These are phyloP conservation scores for Sclerotinia minor DNA, from an alignment of 2,329 filamentous ascomycete species.

Conservation along the genomic window DNA sequence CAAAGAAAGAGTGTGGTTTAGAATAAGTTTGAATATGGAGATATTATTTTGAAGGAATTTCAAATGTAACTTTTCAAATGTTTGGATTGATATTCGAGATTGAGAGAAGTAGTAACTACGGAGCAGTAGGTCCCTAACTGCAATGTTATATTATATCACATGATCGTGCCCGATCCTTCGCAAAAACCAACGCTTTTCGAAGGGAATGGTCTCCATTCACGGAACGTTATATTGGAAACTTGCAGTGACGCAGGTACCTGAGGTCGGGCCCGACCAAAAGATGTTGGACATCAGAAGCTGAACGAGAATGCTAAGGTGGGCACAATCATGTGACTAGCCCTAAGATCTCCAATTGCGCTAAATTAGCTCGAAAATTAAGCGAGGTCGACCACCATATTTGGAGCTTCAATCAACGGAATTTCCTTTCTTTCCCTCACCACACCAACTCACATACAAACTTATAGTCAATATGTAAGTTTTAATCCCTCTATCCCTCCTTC, in stretches of 20 bases:
- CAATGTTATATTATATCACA: too few relatives aligned
- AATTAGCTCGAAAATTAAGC: conserved; percentile 12
- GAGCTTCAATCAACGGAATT: conserved; percentile 2
- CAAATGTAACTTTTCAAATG: too few relatives aligned
- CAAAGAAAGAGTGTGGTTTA: too few relatives aligned
- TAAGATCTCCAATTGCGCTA: conserved; percentile 5
- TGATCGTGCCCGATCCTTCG: too few relatives aligned
- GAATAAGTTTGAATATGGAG: too few relatives aligned
- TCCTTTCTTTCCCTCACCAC: not conserved
- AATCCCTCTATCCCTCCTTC: not conserved
- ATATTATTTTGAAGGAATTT: too few relatives aligned
- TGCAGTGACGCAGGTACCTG: not conserved
- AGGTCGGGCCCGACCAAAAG: conserved; percentile 6
- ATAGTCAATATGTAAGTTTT: conserved; percentile 16
- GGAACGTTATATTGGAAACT: not conserved
- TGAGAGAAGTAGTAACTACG: not conserved
- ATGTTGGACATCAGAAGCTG: not conserved
- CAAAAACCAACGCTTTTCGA: not conserved
- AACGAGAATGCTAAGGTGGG: not conserved
- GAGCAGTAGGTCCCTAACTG: not conserved
- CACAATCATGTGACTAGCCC: conserved; percentile 11
- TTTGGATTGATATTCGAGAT: too few relatives aligned
- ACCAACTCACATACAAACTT: not conserved
- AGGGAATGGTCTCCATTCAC: not conserved
- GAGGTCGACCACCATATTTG: conserved; percentile 6